These are phyloP conservation scores for Stenocarpella maydis DNA, from an alignment of 2,329 filamentous ascomycete species.

Conservation along the genomic window DNA sequence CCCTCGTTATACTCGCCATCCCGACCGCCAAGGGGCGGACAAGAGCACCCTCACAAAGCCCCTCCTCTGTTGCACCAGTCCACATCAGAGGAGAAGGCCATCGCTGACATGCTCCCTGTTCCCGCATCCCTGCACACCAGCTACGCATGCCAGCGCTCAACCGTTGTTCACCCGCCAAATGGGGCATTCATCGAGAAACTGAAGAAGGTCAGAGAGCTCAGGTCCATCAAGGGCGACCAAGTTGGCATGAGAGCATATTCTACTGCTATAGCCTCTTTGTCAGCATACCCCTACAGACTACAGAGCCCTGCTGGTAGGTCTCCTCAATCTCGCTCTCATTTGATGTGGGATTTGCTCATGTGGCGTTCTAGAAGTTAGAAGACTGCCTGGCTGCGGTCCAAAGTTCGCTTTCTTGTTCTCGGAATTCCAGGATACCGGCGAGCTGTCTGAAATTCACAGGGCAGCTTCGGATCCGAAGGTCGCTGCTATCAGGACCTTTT, in stretches of 20 bases:
- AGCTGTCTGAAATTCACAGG: conserved; percentile 69
- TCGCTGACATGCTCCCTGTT: conserved; percentile 64
- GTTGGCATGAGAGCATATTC: conserved; percentile 88
- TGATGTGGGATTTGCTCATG: background rate
- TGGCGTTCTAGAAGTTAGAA: conserved; percentile 52
- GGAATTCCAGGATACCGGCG: conserved; percentile 72
- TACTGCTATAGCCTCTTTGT: conserved; percentile 81
- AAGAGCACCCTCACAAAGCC: conserved; percentile 33
- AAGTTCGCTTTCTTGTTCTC: conserved; percentile 82
- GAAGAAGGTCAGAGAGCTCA: conserved; percentile 74
- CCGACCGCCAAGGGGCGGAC: conserved; percentile 34
- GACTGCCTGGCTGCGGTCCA: conserved; percentile 79
- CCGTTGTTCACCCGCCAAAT: conserved; percentile 76
- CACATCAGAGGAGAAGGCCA: conserved; percentile 79
- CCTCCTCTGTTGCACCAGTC: conserved; percentile 68
- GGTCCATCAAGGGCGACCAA: conserved; percentile 76
- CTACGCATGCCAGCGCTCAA: conserved; percentile 84
- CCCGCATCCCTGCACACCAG: conserved; percentile 71
- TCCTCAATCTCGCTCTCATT: background rate
- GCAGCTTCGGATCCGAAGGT: conserved; percentile 72
- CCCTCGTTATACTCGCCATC: background rate
- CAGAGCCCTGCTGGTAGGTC: conserved; percentile 52
- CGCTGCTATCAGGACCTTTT: conserved; percentile 73
- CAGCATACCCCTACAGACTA: conserved; percentile 75
- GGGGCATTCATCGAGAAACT: conserved; percentile 77